Percentiles rank a stretch among this genome's conserved stretches.
Evolutionary conservation across 495 filamentous ascomycete genomes (phyloP).

Genomic region (Xylaria longipes): DNA sequence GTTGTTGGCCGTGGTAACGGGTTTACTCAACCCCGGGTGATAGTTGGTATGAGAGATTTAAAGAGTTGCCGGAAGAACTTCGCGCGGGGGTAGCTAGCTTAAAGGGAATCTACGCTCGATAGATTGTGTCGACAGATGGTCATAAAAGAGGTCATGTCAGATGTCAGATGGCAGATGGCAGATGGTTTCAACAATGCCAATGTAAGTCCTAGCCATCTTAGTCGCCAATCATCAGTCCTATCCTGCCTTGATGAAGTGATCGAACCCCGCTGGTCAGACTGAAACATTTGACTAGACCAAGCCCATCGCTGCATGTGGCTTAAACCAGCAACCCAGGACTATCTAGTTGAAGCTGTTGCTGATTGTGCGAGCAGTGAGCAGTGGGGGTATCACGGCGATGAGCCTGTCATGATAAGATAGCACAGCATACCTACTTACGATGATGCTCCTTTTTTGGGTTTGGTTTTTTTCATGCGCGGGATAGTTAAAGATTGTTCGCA

Average conservation of each 20-base stretch:
- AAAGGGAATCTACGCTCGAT: not conserved
- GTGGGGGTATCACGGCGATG: not conserved
- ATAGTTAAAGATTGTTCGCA: not conserved
- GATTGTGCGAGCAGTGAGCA: not conserved
- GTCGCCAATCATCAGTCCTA: not conserved
- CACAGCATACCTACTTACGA: not conserved
- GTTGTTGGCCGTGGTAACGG: not conserved
- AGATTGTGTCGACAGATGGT: not conserved
- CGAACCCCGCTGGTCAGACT: not conserved
- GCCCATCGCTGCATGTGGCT: not conserved
- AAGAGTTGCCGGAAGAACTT: not conserved
- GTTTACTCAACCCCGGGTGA: not conserved
- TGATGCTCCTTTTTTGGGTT: not conserved
- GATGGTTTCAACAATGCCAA: not conserved
- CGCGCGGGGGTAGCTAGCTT: not conserved
- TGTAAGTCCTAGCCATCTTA: not conserved
- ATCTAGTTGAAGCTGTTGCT: not conserved
- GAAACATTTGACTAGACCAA: constrained; percentile 3
- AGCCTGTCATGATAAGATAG: not conserved
- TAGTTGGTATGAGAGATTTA: not conserved
- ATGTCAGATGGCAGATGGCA: too few species aligned
- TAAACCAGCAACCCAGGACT: not conserved
- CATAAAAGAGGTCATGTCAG: not conserved
- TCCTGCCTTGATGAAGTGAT: too few species aligned
- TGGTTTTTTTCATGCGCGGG: not conserved